Percentiles rank a stretch among this genome's conserved stretches.
Evolutionary conservation across 176 grass and related monocot species (phyloP).

Genomic region (Bothriochloa decipiens): DNA sequence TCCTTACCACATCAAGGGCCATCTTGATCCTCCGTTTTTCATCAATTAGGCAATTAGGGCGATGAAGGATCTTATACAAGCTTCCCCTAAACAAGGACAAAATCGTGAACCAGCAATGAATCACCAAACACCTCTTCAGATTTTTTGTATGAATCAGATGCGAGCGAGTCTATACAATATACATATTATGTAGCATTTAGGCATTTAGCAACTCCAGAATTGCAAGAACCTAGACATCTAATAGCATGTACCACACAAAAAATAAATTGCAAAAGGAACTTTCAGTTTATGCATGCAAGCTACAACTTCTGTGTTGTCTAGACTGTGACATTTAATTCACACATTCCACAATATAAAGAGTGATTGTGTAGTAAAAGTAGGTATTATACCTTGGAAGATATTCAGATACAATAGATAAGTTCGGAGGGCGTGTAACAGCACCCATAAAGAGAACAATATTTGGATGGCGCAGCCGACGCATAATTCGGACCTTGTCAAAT

Average conservation of each 20-base stretch:
- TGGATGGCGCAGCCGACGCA: conserved; percentile 97
- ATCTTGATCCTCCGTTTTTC: conserved; percentile 97
- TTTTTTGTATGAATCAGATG: background rate
- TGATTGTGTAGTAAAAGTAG: background rate
- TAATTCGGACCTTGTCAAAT: conserved; percentile 84
- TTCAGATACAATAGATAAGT: conserved; percentile 94
- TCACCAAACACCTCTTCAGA: conserved; percentile 6
- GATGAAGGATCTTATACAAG: conserved; percentile 98
- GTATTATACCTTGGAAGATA: conserved; percentile 88
- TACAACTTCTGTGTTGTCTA: conserved; percentile 22
- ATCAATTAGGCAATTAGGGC: conserved; percentile 94
- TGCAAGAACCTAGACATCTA: background rate
- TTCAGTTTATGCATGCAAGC: conserved; percentile 10
- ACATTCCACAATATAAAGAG: conserved; percentile 23
- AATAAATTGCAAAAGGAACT: conserved; percentile 6
- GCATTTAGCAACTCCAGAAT: conserved; percentile 40
- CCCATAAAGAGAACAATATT: conserved; percentile 99
- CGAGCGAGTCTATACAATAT: background rate
- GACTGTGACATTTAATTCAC: background rate
- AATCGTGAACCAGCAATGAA: conserved; percentile 26
- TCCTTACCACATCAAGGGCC: conserved; percentile 97
- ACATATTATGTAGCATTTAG: conserved; percentile 31
- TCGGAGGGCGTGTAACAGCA: conserved; percentile 96
- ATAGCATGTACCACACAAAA: background rate
- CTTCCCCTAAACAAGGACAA: conserved; percentile 78